Evolutionary conservation across 164 flowering plant genomes (phyloP).

Genomic region (Aristolochia californica): DNA sequence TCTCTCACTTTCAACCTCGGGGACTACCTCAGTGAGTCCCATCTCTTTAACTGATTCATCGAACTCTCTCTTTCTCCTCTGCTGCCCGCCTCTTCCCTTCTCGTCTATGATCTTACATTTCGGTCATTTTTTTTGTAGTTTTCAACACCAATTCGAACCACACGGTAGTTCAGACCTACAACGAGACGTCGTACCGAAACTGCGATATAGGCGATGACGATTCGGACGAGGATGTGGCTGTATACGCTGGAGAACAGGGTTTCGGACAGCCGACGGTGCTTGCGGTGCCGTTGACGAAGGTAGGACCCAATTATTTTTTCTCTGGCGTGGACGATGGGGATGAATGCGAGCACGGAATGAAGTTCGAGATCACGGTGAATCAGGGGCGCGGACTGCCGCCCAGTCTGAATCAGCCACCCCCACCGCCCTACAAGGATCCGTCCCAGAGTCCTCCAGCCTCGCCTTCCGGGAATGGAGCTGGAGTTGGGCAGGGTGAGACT

Average conservation of each 20-base stretch:
- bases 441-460: conserved; percentile 15
- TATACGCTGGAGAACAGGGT: conserved; percentile 22
- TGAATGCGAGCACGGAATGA: conserved; percentile 63
- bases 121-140: conserved; percentile 24
- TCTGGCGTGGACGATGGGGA: conserved; percentile 58
- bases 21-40: conserved; percentile 58
- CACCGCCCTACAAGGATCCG: conserved; percentile 45
- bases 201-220: conserved; percentile 40
- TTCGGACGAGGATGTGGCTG: conserved; percentile 38
- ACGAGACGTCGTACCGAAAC: conserved; percentile 43
- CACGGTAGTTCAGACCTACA: conserved; percentile 79
- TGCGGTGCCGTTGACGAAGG: conserved; percentile 45
- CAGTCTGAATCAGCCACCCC: conserved; percentile 82
- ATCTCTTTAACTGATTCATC: no score
- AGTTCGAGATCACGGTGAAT: conserved; percentile 46
- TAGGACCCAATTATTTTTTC: conserved; percentile 57
- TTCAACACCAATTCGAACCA: conserved; percentile 63
- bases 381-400: conserved; percentile 72
- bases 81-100: background rate
- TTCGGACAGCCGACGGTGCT: conserved; percentile 27
- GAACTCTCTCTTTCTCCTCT: background rate
- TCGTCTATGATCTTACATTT: background rate
- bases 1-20: conserved; percentile 63
- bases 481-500: background rate
- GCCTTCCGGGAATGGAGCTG: background rate